Evolutionary conservation across 176 grass and related monocot genomes (phyloP).

Genomic region (Olyra latifolia): DNA sequence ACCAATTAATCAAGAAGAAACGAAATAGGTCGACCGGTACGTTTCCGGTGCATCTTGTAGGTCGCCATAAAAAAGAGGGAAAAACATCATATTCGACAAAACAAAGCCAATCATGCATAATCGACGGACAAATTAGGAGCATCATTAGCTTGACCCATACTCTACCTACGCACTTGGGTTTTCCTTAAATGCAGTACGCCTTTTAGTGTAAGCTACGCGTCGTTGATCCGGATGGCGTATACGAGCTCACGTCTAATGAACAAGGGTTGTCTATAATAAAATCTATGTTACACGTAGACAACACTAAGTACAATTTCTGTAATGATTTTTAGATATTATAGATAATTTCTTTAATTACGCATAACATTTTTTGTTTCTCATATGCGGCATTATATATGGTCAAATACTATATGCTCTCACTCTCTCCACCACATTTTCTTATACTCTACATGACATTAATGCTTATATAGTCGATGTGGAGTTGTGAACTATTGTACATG

Average conservation of each 20-base stretch:
- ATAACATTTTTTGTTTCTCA: too few relatives aligned
- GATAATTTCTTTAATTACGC: too few relatives aligned
- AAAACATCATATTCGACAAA: not conserved
- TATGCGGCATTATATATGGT: too few relatives aligned
- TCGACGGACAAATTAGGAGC: not conserved
- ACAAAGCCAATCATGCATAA: constrained; percentile 10
- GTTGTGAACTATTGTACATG: too few relatives aligned
- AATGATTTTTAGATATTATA: too few relatives aligned
- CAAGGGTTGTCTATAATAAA: too few relatives aligned
- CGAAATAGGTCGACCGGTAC: not conserved
- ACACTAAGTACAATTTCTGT: too few relatives aligned
- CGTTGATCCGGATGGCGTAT: constrained; percentile 9
- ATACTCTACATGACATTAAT: too few relatives aligned
- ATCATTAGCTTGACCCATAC: constrained; percentile 15
- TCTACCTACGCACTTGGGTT: not conserved
- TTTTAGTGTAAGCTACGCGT: not conserved
- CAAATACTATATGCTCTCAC: too few relatives aligned
- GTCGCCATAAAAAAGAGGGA: not conserved
- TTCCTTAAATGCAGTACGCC: constrained; percentile 12
- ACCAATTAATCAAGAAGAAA: not conserved
- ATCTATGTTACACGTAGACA: too few relatives aligned
- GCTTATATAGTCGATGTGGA: too few relatives aligned
- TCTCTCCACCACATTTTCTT: too few relatives aligned
- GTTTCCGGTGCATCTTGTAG: not conserved
- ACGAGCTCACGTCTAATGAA: not conserved